Evolutionary conservation across 2,329 filamentous ascomycete genomes (phyloP).

Genomic region (Acrodontium crateriforme): DNA sequence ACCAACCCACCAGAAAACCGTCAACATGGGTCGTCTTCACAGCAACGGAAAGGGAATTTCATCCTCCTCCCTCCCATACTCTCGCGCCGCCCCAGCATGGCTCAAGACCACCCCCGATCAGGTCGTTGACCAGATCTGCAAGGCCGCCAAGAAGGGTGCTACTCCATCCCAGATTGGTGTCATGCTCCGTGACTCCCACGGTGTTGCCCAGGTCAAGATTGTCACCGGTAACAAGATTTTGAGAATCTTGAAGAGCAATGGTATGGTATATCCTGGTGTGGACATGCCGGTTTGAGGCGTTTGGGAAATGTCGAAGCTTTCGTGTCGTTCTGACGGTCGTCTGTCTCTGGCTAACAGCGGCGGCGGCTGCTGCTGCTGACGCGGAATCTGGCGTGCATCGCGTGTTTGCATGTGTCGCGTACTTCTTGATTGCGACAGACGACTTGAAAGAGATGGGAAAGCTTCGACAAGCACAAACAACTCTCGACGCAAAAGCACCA

Average conservation of each 20-base stretch:
- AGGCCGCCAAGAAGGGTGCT: constrained; percentile 97
- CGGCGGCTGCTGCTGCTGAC: no score
- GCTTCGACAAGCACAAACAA: no score
- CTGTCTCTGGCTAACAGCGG: no score
- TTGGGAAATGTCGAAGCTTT: no score
- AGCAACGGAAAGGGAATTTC: constrained; percentile 99
- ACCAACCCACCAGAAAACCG: constrained; percentile 18
- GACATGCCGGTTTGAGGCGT: no score
- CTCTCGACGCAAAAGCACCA: constrained; percentile 5
- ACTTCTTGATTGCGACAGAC: no score
- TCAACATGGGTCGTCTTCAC: constrained; percentile 93
- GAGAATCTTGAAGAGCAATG: constrained; percentile 92
- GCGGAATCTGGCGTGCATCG: no score
- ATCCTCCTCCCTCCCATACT: constrained; percentile 91
- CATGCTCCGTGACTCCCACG: constrained; percentile 93
- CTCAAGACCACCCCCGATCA: constrained; percentile 97
- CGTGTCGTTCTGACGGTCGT: no score
- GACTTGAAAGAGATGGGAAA: no score
- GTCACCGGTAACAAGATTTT: constrained; percentile 99
- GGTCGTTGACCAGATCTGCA: constrained; percentile 98
- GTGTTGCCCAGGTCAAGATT: constrained; percentile 93
- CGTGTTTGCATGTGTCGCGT: no score
- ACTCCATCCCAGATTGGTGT: constrained; percentile 99
- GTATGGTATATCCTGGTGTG: constrained; percentile 59
- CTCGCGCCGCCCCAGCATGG: constrained; percentile 82